These are phyloP conservation scores for Exserohilum rostratum DNA, from an alignment of 2,329 filamentous ascomycete species.

Conservation along the genomic window DNA sequence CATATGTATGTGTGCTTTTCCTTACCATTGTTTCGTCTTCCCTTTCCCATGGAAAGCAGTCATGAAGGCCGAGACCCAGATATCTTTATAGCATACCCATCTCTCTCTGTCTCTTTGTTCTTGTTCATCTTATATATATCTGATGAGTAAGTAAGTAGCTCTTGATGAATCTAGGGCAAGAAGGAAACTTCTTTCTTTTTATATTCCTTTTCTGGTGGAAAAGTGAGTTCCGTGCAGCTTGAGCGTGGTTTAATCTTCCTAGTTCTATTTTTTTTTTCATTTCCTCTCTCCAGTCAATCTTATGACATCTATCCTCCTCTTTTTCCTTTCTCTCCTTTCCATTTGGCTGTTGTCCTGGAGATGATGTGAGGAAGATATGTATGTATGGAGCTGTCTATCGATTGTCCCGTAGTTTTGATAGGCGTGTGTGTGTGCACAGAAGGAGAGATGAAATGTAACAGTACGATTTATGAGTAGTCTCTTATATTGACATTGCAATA, in stretches of 20 bases:
- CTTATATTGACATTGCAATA: too few species aligned
- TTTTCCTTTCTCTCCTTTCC: too few species aligned
- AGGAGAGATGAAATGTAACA: slow-evolving; percentile 7
- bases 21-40: neutral
- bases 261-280: too few species aligned
- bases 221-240: neutral
- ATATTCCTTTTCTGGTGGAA: neutral
- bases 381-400: too few species aligned
- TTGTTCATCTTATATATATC: slow-evolving; percentile 1
- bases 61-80: neutral
- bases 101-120: neutral
- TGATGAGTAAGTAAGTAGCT: neutral
- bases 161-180: neutral
- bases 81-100: slow-evolving; percentile 9
- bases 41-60: neutral
- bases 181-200: too few species aligned
- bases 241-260: neutral
- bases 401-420: too few species aligned
- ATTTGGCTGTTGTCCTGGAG: too few species aligned
- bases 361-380: too few species aligned
- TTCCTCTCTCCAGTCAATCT: too few species aligned
- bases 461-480: neutral
- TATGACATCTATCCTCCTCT: too few species aligned
- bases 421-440: too few species aligned
- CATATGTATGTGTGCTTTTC: neutral